phyloP scores from a whole-genome alignment of 192 early-diverging fungal genomes.

The Coemansia asiatica region DNA sequence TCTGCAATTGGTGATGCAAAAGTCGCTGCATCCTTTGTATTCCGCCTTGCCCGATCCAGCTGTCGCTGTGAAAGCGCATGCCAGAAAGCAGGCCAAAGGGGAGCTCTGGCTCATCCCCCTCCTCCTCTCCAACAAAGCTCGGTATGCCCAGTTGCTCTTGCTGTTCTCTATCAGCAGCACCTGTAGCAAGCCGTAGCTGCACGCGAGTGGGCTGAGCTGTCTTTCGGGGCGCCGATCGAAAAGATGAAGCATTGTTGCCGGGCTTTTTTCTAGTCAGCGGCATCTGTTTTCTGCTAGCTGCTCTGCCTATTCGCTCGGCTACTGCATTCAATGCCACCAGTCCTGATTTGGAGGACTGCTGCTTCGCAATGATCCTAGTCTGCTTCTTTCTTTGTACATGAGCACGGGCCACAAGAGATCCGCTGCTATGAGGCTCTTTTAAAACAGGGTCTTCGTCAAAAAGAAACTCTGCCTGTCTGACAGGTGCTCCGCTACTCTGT shows the following conservation, averaged over 20 bases:
- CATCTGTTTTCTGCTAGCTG: background rate
- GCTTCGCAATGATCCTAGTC: slow-evolving; percentile 22
- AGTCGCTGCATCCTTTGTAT: slow-evolving; percentile 22
- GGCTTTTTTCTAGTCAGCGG: background rate
- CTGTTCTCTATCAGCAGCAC: background rate
- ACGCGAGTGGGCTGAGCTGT: slow-evolving; percentile 1
- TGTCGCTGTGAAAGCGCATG: slow-evolving; percentile 28
- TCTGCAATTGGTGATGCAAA: background rate
- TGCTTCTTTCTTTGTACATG: slow-evolving; percentile 13
- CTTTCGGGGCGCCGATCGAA: background rate
- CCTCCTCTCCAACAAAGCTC: background rate
- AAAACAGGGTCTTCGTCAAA: slow-evolving; percentile 40
- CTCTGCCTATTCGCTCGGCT: slow-evolving; percentile 14
- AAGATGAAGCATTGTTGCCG: background rate
- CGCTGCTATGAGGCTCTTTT: background rate
- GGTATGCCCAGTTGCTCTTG: background rate
- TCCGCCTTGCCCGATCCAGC: slow-evolving; percentile 47
- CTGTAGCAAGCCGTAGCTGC: background rate
- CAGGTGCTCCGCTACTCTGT: too few species aligned
- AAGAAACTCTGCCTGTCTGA: slow-evolving; percentile 23
- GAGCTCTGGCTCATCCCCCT: background rate
- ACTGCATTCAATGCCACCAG: slow-evolving; percentile 12
- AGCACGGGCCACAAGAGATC: background rate
- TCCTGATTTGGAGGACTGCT: background rate
- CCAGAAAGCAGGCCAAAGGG: slow-evolving; percentile 26